A percentile compares a stretch with the other conserved stretches of the same genome.
Evolutionary conservation across 495 filamentous ascomycete genomes (phyloP).

Genomic region (Massariosphaeria phaeospora): DNA sequence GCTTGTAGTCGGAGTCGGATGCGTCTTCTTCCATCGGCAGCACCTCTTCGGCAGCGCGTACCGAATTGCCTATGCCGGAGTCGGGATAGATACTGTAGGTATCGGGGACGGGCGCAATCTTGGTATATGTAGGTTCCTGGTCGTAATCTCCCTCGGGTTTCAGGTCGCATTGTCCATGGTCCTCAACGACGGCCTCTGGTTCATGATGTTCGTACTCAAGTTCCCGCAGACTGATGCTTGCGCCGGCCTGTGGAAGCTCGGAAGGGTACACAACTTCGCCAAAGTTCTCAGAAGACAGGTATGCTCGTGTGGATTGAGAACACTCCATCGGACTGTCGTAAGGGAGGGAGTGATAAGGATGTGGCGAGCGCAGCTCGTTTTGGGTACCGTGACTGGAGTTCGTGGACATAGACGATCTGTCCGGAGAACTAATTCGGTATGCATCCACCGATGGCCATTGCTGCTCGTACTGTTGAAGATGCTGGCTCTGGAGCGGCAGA

Average conservation of each 20-base stretch:
- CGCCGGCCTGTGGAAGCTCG: not conserved
- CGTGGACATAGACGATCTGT: slow-evolving; percentile 15
- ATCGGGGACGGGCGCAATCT: slow-evolving; percentile 4
- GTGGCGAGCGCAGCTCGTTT: slow-evolving; percentile 22
- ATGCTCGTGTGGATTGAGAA: not conserved
- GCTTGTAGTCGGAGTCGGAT: slow-evolving; percentile 31
- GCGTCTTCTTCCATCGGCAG: slow-evolving; percentile 21
- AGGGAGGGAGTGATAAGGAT: not conserved
- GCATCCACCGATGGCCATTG: slow-evolving; percentile 3
- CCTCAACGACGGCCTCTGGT: slow-evolving; percentile 23
- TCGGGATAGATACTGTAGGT: slow-evolving; percentile 16
- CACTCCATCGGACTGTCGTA: slow-evolving; percentile 9
- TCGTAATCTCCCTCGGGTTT: slow-evolving; percentile 26
- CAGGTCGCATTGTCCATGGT: slow-evolving; percentile 15
- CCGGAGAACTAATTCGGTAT: slow-evolving; percentile 17
- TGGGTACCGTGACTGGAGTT: slow-evolving; percentile 16
- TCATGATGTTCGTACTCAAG: slow-evolving; percentile 30
- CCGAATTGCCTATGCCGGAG: slow-evolving; percentile 20
- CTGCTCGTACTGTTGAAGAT: slow-evolving; percentile 8
- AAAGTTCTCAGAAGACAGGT: slow-evolving; percentile 6
- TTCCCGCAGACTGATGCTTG: slow-evolving; percentile 28
- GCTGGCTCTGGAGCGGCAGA: slow-evolving; percentile 1
- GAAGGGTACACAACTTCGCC: not conserved
- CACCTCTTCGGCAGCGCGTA: slow-evolving; percentile 31
- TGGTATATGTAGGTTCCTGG: slow-evolving; percentile 9